Evolutionary conservation across 768 basidiomycete genomes (phyloP), one percentile per base, ranked within the genome.

Genomic region (Obba rivulosa): DNA sequence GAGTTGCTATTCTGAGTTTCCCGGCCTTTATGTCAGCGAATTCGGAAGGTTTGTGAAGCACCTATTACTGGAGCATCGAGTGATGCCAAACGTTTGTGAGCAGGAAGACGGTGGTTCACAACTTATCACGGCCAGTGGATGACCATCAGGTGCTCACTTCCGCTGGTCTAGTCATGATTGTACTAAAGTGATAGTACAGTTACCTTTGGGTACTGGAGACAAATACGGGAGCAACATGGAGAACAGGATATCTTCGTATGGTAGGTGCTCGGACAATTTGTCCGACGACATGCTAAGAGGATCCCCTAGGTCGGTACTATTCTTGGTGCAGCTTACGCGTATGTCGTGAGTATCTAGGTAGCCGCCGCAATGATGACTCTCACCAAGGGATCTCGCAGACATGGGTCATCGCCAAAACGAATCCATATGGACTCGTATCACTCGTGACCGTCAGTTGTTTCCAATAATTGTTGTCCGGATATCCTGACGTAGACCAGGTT

Each of bases 131-230:
- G 73, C 14, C 76, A 76, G 48, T 77, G 76, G 76, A 72, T 76
- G 69, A 61, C 73, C 8, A 71, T 76, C 50, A 73, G 59, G 58
- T 61, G 35, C 35, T 48, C 40, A 21, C 28, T 24, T 24, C 24
- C 13, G 24, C 14, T 43, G 41, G 18, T 11, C 9, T 8, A n/a
- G n/a, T n/a, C n/a, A n/a, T 40, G 43, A 31, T 13, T 31, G 22
- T n/a, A 25, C 39, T 42, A 4, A 42, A n/a, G 8, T 37, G 16
- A 34, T n/a, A 21, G 23, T 20, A 22, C 39, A 61, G 69, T 22
- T 75, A 74, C 56, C 60, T 77, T 1, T 77, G 74, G 74, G 74
- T 78, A 4, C 61, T 77, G 25, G 74, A 76, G 54, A 75, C 74
- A 8, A 78, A 73, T 50, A 74, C 72, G 1, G 76, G 75, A n/a